Evolutionary conservation across 2,329 filamentous ascomycete species (phyloP).

Genomic region (Epichloe festucae): DNA sequence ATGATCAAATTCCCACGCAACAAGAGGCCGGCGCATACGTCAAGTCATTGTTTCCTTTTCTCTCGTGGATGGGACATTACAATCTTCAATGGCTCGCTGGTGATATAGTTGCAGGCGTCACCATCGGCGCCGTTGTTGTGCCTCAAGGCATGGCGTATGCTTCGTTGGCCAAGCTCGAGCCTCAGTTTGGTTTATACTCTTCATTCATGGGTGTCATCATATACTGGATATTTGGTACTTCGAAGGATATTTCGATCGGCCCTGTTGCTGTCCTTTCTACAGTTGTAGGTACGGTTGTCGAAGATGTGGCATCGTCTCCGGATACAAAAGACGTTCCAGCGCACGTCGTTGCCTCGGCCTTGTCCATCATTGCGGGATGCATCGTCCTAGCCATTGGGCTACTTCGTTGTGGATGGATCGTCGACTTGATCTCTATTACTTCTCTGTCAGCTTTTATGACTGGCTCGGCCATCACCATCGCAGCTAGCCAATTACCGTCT

Average conservation of each 20-base stretch:
- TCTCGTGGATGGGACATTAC: conserved; percentile 79
- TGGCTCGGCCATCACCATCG: conserved; percentile 83
- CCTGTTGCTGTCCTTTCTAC: conserved; percentile 94
- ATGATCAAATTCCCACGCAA: conserved; percentile 46
- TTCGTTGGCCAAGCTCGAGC: conserved; percentile 62
- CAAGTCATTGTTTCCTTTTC: conserved; percentile 69
- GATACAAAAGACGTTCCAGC: conserved; percentile 41
- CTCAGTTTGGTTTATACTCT: conserved; percentile 70
- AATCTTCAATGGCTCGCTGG: conserved; percentile 81
- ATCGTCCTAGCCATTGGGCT: conserved; percentile 72
- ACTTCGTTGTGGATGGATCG: conserved; percentile 72
- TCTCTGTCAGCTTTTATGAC: conserved; percentile 96
- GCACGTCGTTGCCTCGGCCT: conserved; percentile 61
- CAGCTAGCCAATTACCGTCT: conserved; percentile 66
- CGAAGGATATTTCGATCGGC: conserved; percentile 96
- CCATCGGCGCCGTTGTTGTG: conserved; percentile 60
- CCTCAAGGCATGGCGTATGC: conserved; percentile 97
- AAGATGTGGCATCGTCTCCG: conserved; percentile 38
- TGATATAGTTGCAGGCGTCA: conserved; percentile 67
- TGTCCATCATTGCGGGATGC: conserved; percentile 64
- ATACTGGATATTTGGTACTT: conserved; percentile 97
- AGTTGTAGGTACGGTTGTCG: conserved; percentile 70
- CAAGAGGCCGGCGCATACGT: conserved; percentile 46
- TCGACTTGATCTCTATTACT: conserved; percentile 82
- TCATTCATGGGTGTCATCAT: conserved; percentile 91